Conservation (phyloP, 805 yeast genomes). For the Spathaspora arborariae region DNA sequence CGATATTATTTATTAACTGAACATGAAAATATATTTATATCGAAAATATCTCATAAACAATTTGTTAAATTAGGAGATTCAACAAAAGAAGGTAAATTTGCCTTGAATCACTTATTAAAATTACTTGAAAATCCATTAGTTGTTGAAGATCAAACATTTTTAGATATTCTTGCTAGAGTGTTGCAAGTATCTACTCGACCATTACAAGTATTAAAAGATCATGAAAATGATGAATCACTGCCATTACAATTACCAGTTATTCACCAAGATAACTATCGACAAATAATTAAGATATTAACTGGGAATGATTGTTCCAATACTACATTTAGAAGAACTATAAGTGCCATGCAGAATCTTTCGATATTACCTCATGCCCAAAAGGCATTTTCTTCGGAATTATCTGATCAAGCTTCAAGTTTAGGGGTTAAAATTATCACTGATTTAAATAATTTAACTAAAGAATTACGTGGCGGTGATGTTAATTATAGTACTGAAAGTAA, state of each 20-base stretch:
- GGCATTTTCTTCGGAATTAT: slow-evolving; percentile 64
- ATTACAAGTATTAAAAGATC: slow-evolving; percentile 49
- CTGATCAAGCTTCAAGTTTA: slow-evolving; percentile 57
- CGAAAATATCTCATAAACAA: slow-evolving; percentile 30
- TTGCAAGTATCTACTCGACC: slow-evolving; percentile 78
- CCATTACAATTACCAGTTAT: slow-evolving; percentile 55
- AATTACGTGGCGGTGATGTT: slow-evolving; percentile 31
- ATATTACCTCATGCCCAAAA: slow-evolving; percentile 56
- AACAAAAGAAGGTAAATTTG: slow-evolving; percentile 49
- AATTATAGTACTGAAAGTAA: slow-evolving; percentile 44
- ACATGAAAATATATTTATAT: slow-evolving; percentile 49
- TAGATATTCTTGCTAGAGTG: slow-evolving; percentile 74
- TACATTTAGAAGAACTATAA: slow-evolving; percentile 79
- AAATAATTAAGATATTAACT: slow-evolving; percentile 62
- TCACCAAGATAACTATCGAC: slow-evolving; percentile 57
- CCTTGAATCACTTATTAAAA: slow-evolving; percentile 64
- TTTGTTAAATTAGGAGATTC: background rate
- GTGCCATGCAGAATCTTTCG: slow-evolving; percentile 75
- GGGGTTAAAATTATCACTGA: slow-evolving; percentile 56
- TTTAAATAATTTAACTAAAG: slow-evolving; percentile 45
- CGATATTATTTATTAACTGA: slow-evolving; percentile 76
- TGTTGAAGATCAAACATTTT: slow-evolving; percentile 65
- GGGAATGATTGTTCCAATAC: slow-evolving; percentile 82
- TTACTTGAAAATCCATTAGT: slow-evolving; percentile 63
- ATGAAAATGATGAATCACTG: slow-evolving; percentile 21